phyloP scores from a whole-genome alignment of 768 basidiomycete species.

The Mycena pura region DNA sequence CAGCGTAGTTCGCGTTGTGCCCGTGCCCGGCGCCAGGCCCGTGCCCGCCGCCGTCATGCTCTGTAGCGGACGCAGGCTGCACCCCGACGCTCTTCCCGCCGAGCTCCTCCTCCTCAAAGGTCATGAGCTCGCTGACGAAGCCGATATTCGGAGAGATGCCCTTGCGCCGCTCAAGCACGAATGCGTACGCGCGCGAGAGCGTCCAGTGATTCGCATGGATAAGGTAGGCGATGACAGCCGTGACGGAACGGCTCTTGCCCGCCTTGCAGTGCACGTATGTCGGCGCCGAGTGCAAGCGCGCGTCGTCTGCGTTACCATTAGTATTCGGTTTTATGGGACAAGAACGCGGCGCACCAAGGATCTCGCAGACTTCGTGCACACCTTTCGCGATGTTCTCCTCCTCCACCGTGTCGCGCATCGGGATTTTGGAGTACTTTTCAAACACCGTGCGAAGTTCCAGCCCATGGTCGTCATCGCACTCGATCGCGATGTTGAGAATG shows the following conservation, averaged over 20 bases:
- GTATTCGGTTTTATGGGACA: constrained; percentile 2
- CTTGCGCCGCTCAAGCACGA: constrained; percentile 90
- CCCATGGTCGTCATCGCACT: constrained; percentile 87
- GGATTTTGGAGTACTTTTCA: constrained; percentile 84
- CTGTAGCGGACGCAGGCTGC: constrained; percentile 43
- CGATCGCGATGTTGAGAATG: constrained; percentile 90
- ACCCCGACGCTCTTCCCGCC: constrained; percentile 79
- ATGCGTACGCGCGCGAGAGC: constrained; percentile 87
- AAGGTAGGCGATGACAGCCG: constrained; percentile 95
- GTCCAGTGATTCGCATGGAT: constrained; percentile 99
- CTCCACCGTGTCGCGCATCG: constrained; percentile 95
- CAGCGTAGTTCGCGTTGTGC: constrained; percentile 46
- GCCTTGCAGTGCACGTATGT: constrained; percentile 97
- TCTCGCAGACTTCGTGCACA: constrained; percentile 84
- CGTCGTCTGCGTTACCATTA: constrained; percentile 70
- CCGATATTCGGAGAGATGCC: constrained; percentile 98
- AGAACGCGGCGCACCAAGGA: constrained; percentile 63
- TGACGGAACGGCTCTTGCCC: constrained; percentile 94
- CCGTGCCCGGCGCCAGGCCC: constrained; percentile 25
- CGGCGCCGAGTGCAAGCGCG: constrained; percentile 84
- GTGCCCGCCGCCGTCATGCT: constrained; percentile 27
- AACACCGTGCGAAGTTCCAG: constrained; percentile 72
- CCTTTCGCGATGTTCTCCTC: constrained; percentile 87
- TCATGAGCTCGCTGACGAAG: constrained; percentile 97
- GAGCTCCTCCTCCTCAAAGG: constrained; percentile 90